phyloP scores from a whole-genome alignment of 2,329 filamentous ascomycete genomes.

The Epichloe typhina region DNA sequence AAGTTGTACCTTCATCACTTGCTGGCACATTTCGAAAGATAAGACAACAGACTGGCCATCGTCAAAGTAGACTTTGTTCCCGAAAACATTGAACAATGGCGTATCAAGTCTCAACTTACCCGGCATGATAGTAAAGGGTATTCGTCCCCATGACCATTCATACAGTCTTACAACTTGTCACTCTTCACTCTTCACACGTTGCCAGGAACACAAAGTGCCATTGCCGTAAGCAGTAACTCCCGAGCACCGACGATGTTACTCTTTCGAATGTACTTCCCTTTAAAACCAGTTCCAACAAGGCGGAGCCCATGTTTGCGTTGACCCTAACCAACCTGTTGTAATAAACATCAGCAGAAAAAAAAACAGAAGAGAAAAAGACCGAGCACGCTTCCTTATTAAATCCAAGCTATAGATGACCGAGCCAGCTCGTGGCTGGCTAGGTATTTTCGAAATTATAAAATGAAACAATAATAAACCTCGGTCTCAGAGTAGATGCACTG shows the following conservation, averaged over 20 bases:
- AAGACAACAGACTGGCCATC: too few species aligned
- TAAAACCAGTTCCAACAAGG: background rate
- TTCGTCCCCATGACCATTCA: too few species aligned
- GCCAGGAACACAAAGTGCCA: background rate
- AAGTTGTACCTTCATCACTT: too few species aligned
- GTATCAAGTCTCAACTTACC: too few species aligned
- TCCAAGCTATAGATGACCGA: background rate
- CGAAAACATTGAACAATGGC: too few species aligned
- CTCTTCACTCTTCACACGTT: too few species aligned
- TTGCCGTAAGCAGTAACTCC: background rate
- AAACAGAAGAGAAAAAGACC: background rate
- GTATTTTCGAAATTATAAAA: background rate
- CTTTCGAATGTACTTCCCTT: background rate
- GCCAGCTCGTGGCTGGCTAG: background rate
- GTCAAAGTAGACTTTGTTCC: too few species aligned
- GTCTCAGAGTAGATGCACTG: background rate
- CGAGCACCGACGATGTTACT: background rate
- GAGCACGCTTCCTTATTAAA: background rate
- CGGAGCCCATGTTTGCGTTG: background rate
- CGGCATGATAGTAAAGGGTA: too few species aligned
- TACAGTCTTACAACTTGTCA: too few species aligned
- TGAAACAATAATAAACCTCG: background rate
- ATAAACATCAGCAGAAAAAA: background rate
- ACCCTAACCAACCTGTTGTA: background rate
- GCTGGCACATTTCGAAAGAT: too few species aligned